Base-by-base conservation (phyloP, 345 rosid species). In the Psidium guajava region DNA sequence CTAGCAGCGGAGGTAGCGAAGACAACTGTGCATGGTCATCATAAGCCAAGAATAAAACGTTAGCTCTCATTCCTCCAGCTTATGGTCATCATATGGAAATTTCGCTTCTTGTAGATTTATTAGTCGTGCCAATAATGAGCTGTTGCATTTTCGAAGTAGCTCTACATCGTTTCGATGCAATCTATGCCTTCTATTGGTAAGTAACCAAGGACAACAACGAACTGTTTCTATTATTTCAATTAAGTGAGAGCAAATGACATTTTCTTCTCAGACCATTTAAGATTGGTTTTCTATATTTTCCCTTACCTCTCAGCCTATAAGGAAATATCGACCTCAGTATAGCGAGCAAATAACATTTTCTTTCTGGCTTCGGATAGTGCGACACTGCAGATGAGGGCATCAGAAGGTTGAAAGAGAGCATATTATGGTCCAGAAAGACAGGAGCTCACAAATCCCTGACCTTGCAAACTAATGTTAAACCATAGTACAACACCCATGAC, bases 1-100 rank as follows among this genome's bases (percentile, higher is more conserved):
- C 0, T 3, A 27, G 73, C 40, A 6, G 44, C 3, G 24, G 44
- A 22, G 5, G 42, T 0, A 0, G 47, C 44, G 0, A 69, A 22
- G 77, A 69, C 44, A 2, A 32, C 47, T 3, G 3, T 18, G 32
- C 24, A 32, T 18, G 25, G 77, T 69, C 77, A 16, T 36, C 75
- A 0, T 64, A 32, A 28, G 44, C 75, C 75, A 64, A 16, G 44
- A 16, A 64, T 64, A 64, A 64, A 16, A 64, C 42, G 3, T 32
- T 3, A 16, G 75, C 75, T 40, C 75, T 16, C 75, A 11, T 16
- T 64, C 75, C 75, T 9, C 75, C 1, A 2, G 44, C 24, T 69
- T 18, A 18, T 69, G 77, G 24, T 18, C 24, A 4, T 69, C 24
- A 1, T 69, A 8, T 69, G 77, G 44, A 32, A 32, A 69, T 15